Base-by-base conservation (phyloP, 352 stramenopile species). In the Phytophthora pisi region DNA sequence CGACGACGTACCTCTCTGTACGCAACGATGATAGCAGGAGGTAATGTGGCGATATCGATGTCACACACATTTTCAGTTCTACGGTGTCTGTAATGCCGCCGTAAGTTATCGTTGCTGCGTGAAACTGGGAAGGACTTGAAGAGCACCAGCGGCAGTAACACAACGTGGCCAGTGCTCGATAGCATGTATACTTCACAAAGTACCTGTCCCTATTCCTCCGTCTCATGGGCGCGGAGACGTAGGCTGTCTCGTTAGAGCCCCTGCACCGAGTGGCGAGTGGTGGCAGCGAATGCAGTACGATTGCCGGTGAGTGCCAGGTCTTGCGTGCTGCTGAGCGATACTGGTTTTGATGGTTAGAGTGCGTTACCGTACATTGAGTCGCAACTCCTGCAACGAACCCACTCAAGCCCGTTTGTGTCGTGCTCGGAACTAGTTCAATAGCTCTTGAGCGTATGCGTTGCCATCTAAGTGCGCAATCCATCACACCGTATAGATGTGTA, bases 31-130 rank as follows among this genome's bases (percentile, higher is more conserved):
- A 26, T 11, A 26, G 6, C 10, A 34, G 46, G 16, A 26, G 18
- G 28, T 50, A 50, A 18, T 50, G 18, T 26, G 18, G n/a, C 43
- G 43, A 50, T 28, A 50, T 50, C 18, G 43, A 50, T 50, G 6
- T 15, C 43, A 50, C 16, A 56, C 50, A 36, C 49, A 23, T 16
- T 36, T 54, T 54, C 49, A 20, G 49, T 56, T 56, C 7, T 13
- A 5, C 2, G 7, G 42, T 26, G 30, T 36, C 30, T 36, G 18
- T 26, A 26, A 20, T 11, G 13, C 8, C 18, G 2, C 18, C 18
- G 18, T 28, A 16, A 50, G 24, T 50, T 50, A 24, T 42, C 5
- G 16, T 26, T n/a, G 50, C 13, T 13, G 43, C 8, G 18, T 26
- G 43, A 15, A 50, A 50, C 18, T 10, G 36, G 7, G 43, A 8